Evolutionary conservation across 1,284 basidiomycete genomes (phyloP).

Genomic region (Fomitiporia mediterranea): DNA sequence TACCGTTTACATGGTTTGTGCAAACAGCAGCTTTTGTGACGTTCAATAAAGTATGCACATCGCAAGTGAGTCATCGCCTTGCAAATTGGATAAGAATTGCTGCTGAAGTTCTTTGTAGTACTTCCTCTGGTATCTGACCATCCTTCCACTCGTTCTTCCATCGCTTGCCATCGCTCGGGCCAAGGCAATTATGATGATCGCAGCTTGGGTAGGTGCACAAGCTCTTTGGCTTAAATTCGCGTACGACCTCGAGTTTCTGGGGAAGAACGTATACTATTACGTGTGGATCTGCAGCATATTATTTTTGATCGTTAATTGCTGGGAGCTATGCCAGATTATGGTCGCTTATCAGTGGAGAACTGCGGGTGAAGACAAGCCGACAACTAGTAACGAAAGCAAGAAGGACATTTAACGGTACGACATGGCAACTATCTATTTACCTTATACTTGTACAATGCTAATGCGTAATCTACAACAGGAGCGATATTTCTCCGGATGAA

Average conservation of each 20-base stretch:
- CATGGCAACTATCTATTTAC: not conserved
- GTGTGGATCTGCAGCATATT: slow-evolving; percentile 78
- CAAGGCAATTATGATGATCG: slow-evolving; percentile 41
- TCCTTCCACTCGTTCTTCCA: slow-evolving; percentile 81
- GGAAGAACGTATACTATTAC: slow-evolving; percentile 61
- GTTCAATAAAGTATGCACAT: slow-evolving; percentile 99
- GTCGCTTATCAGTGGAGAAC: slow-evolving; percentile 36
- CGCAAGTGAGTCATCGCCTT: slow-evolving; percentile 58
- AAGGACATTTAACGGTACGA: not conserved
- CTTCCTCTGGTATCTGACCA: slow-evolving; percentile 95
- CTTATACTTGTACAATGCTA: slow-evolving; percentile 12
- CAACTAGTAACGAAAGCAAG: not conserved
- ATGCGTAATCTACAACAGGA: not conserved
- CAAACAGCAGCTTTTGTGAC: slow-evolving; percentile 90
- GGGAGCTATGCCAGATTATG: slow-evolving; percentile 68
- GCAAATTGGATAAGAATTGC: slow-evolving; percentile 4
- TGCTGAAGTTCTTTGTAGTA: slow-evolving; percentile 56
- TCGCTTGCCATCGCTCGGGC: slow-evolving; percentile 48
- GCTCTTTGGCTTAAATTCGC: slow-evolving; percentile 83
- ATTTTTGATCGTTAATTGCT: slow-evolving; percentile 72
- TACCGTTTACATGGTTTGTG: slow-evolving; percentile 85
- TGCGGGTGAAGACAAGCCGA: not conserved
- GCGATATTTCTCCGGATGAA: not conserved
- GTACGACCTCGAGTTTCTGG: slow-evolving; percentile 86
- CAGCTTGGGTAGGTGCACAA: slow-evolving; percentile 76